Conservation (phyloP, 2,329 filamentous ascomycete genomes). For the Hypomyces rosellus region DNA sequence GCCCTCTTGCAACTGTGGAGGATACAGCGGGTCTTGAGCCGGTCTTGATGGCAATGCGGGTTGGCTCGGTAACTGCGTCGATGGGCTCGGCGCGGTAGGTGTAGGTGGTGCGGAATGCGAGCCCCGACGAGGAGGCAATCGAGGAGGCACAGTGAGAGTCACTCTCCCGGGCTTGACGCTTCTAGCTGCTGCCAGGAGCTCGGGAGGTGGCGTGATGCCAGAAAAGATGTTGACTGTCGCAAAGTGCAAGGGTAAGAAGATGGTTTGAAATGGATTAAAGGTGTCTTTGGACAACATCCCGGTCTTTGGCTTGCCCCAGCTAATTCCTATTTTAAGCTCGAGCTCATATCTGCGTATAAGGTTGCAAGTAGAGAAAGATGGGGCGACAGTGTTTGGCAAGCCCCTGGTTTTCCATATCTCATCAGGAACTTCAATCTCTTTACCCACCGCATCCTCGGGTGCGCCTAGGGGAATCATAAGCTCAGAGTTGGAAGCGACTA, state of each 20-base stretch:
- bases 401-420: slow-evolving; percentile 65
- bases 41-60: slow-evolving; percentile 22
- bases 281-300: slow-evolving; percentile 19
- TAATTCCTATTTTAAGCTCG: slow-evolving; percentile 72
- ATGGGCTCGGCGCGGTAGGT: slow-evolving; percentile 10
- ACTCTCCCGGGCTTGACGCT: slow-evolving; percentile 33
- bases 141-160: slow-evolving; percentile 26
- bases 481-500: slow-evolving; percentile 65
- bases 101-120: slow-evolving; percentile 20
- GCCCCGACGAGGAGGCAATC: slow-evolving; percentile 28
- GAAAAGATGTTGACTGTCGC: slow-evolving; percentile 73
- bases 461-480: slow-evolving; percentile 60
- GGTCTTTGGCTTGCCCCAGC: slow-evolving; percentile 56
- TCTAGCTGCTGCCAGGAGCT: slow-evolving; percentile 59
- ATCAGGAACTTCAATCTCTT: slow-evolving; percentile 63
- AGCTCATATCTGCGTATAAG: slow-evolving; percentile 75
- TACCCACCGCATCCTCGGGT: slow-evolving; percentile 50
- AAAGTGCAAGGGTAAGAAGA: slow-evolving; percentile 73
- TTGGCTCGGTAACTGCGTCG: slow-evolving; percentile 18
- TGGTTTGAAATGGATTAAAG: slow-evolving; percentile 52
- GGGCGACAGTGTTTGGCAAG: slow-evolving; percentile 80
- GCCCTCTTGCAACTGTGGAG: slow-evolving; percentile 45
- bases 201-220: slow-evolving; percentile 73
- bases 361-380: slow-evolving; percentile 85
- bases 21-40: slow-evolving; percentile 47